A percentile compares a stretch with the other conserved stretches of the same genome.
phyloP scores from a whole-genome alignment of 192 early-diverging fungal species.

The Entomortierella beljakovae region DNA sequence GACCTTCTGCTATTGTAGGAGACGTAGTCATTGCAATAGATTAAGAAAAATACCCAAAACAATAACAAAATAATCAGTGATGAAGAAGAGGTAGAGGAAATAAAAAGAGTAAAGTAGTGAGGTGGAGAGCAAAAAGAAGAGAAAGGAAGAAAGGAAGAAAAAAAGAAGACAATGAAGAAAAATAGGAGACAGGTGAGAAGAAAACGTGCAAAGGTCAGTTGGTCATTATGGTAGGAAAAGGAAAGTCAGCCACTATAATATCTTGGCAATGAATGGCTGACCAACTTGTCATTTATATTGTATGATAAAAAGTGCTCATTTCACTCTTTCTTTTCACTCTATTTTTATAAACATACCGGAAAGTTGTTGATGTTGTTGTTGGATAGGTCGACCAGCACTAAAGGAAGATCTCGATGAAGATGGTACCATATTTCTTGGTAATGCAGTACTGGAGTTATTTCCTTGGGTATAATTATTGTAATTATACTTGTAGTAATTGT shows the following conservation, averaged over 20 bases:
- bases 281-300: too few relatives aligned
- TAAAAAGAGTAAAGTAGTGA: neutral
- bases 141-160: neutral
- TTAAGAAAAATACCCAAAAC: too few relatives aligned
- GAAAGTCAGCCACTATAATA: neutral
- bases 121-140: neutral
- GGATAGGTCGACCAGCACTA: conserved; percentile 11
- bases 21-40: conserved; percentile 5
- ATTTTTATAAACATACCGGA: conserved; percentile 8
- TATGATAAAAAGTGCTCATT: too few relatives aligned
- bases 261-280: too few relatives aligned
- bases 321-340: neutral
- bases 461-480: conserved; percentile 15
- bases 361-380: too few relatives aligned
- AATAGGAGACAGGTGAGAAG: conserved; percentile 4
- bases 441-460: neutral
- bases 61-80: too few relatives aligned
- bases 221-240: neutral
- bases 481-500: conserved; percentile 2
- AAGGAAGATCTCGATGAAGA: conserved; percentile 20
- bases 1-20: conserved; percentile 28
- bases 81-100: neutral
- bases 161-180: neutral
- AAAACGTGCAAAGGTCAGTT: conserved; percentile 21
- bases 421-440: conserved; percentile 20